Percentiles rank a stretch among this genome's conserved stretches.
These are phyloP conservation scores for Colletotrichum sp. DNA, from an alignment of 2,329 filamentous ascomycete species.

Conservation along the genomic window DNA sequence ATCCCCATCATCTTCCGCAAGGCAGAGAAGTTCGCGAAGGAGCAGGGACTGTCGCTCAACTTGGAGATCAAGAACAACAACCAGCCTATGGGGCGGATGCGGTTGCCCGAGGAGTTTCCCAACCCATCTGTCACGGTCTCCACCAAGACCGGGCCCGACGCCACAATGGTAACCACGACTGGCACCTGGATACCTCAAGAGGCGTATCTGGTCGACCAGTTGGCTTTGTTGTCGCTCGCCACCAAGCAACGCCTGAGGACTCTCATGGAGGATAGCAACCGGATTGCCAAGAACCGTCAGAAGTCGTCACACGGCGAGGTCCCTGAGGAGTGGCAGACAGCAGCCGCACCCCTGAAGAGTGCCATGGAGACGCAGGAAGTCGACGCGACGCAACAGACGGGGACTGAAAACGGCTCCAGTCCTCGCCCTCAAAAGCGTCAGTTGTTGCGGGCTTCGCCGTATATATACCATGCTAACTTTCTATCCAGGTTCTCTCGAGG, in stretches of 20 bases:
- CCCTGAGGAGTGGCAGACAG: conserved; percentile 76
- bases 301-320: conserved; percentile 81
- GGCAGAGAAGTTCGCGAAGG: conserved; percentile 62
- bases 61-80: conserved; percentile 56
- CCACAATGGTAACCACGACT: conserved; percentile 64
- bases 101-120: conserved; percentile 53
- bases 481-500: conserved; percentile 41
- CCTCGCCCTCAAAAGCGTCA: conserved; percentile 66
- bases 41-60: conserved; percentile 62
- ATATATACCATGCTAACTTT: conserved; percentile 17
- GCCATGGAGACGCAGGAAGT: conserved; percentile 10
- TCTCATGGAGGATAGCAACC: conserved; percentile 78
- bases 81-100: conserved; percentile 52
- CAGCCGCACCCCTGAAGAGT: conserved; percentile 62
- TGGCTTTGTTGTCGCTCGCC: conserved; percentile 82
- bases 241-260: conserved; percentile 80
- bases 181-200: conserved; percentile 78
- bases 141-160: conserved; percentile 65
- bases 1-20: conserved; percentile 66
- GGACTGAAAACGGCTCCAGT: conserved; percentile 53
- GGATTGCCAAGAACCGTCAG: conserved; percentile 73
- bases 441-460: conserved; percentile 27
- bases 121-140: conserved; percentile 58
- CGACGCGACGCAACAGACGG: conserved; percentile 27
- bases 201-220: conserved; percentile 78